A percentile compares a stretch with the other conserved stretches of the same genome.
Conservation (phyloP, 129 eudicot genomes). For the Flaveria ramosissima region DNA sequence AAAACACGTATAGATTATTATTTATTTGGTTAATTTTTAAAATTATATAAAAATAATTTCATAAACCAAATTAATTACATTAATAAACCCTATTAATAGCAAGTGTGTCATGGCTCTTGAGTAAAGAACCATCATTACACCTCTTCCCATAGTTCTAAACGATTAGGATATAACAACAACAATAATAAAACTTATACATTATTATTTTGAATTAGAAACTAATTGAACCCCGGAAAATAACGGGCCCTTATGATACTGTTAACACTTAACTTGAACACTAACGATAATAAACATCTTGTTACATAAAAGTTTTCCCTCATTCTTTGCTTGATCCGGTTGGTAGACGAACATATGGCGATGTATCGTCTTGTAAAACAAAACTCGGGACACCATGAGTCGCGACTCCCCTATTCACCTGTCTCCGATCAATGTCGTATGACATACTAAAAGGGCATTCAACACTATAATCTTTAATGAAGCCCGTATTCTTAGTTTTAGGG, state of each 20-base stretch:
- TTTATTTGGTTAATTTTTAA: too few relatives aligned
- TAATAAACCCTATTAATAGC: neutral
- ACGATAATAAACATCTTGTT: conserved; percentile 23
- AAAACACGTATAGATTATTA: too few relatives aligned
- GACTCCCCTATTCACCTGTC: conserved; percentile 50
- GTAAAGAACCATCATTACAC: conserved; percentile 7
- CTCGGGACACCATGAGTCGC: conserved; percentile 54
- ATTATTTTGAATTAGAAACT: conserved; percentile 13
- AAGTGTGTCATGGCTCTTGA: conserved; percentile 9
- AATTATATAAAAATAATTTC: too few relatives aligned
- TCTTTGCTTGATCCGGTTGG: conserved; percentile 59
- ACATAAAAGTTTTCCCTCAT: conserved; percentile 23
- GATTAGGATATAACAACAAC: conserved; percentile 19
- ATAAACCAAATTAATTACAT: too few relatives aligned
- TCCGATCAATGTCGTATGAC: conserved; percentile 44
- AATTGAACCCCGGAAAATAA: conserved; percentile 14
- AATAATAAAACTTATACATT: neutral
- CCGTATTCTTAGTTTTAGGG: conserved; percentile 30
- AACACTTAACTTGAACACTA: conserved; percentile 23
- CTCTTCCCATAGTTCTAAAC: conserved; percentile 19
- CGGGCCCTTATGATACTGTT: conserved; percentile 29
- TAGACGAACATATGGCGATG: conserved; percentile 51
- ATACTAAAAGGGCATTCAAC: conserved; percentile 36
- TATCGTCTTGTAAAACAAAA: conserved; percentile 58
- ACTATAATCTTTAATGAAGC: conserved; percentile 47